phyloP scores from a whole-genome alignment of 768 basidiomycete species.

The Leccinum arenicola region DNA sequence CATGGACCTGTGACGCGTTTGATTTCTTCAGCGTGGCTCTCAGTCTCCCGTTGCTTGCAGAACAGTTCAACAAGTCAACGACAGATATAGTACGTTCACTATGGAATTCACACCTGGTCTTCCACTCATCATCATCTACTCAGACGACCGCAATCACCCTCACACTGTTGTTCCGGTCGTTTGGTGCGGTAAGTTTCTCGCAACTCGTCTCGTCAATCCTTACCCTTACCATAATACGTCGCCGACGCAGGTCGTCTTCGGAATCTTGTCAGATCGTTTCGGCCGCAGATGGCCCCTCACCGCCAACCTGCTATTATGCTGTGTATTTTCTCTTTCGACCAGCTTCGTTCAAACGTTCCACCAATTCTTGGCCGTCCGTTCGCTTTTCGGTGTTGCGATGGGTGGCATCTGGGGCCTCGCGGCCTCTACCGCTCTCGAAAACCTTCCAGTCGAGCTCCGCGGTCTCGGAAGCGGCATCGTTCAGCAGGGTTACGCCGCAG shows the following conservation, averaged over 20 bases:
- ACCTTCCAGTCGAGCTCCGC: conserved; percentile 85
- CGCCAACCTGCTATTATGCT: conserved; percentile 66
- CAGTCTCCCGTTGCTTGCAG: conserved; percentile 44
- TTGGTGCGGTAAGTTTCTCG: conserved; percentile 53
- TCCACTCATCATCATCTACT: conserved; percentile 1
- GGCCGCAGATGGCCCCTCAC: conserved; percentile 94
- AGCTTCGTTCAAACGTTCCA: conserved; percentile 76
- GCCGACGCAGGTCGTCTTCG: conserved; percentile 58
- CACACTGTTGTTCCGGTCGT: conserved; percentile 83
- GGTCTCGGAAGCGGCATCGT: conserved; percentile 84
- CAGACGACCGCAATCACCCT: conserved; percentile 85
- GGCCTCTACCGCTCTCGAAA: conserved; percentile 82
- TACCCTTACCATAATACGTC: background rate
- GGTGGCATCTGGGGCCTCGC: conserved; percentile 90
- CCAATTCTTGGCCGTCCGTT: conserved; percentile 78
- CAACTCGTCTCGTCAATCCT: background rate
- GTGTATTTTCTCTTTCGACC: conserved; percentile 71
- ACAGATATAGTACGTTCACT: conserved; percentile 41
- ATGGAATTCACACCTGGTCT: background rate
- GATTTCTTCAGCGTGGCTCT: conserved; percentile 84
- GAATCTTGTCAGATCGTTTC: conserved; percentile 79
- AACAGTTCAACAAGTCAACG: conserved; percentile 45
- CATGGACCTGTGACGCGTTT: conserved; percentile 85
- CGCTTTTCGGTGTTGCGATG: conserved; percentile 86
- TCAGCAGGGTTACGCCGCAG: conserved; percentile 90